Percentiles rank a stretch among this genome's conserved stretches.
These are phyloP conservation scores for Boechera stricta DNA, from an alignment of 345 rosid species.

Conservation along the genomic window DNA sequence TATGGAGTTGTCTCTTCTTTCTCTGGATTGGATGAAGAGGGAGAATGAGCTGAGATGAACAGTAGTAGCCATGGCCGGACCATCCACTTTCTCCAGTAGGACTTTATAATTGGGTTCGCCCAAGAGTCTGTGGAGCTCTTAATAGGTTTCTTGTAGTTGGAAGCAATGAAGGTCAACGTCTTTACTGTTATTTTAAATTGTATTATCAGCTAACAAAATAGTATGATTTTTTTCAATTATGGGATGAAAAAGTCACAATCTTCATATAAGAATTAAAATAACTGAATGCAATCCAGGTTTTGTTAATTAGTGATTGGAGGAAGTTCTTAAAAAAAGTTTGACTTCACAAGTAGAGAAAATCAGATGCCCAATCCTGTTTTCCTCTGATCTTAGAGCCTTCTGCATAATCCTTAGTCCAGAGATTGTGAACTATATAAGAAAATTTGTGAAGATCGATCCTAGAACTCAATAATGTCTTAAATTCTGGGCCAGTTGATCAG, in stretches of 20 bases:
- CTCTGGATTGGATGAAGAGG: conserved; percentile 16
- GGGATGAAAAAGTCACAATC: not conserved
- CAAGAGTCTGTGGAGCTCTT: not conserved
- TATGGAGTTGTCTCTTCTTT: conserved; percentile 47
- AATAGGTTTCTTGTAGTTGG: not conserved
- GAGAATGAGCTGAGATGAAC: conserved; percentile 19
- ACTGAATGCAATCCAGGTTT: not conserved
- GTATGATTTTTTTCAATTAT: not conserved
- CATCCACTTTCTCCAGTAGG: conserved; percentile 2
- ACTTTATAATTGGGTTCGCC: not conserved
- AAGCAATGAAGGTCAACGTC: not conserved
- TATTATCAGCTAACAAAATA: not conserved
- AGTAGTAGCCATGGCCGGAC: conserved; percentile 18
- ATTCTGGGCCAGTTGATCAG: not conserved
- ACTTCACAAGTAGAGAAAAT: not conserved
- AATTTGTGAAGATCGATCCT: not conserved
- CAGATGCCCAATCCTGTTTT: not conserved
- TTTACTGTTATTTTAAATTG: not conserved
- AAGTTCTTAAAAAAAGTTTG: not conserved
- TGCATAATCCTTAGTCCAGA: conserved; percentile 1
- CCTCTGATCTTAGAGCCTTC: conserved; percentile 6
- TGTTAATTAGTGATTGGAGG: not conserved
- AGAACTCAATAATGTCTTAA: not conserved
- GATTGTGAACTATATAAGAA: not conserved
- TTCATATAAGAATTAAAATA: not conserved